Percentiles rank a stretch among this genome's conserved stretches.
Conservation (phyloP, 2,329 filamentous ascomycete genomes). For the Colletotrichum abscissum region DNA sequence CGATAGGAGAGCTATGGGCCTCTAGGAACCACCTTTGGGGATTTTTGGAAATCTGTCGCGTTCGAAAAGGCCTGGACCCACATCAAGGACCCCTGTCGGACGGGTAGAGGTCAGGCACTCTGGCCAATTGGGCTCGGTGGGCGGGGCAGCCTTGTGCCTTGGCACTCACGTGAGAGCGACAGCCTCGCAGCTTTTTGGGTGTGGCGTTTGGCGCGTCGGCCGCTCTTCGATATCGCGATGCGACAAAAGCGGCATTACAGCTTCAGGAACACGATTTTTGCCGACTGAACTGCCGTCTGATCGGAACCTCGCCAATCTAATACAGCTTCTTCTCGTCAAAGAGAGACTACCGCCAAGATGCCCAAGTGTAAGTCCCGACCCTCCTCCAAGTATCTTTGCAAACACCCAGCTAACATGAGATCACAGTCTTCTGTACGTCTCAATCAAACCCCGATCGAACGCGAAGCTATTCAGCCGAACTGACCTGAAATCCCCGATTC, state of each 20-base stretch:
- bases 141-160: conserved; percentile 14
- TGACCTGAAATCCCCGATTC: conserved; percentile 43
- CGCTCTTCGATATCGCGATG: conserved; percentile 12
- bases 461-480: conserved; percentile 28
- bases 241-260: conserved; percentile 11
- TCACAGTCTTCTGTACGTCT: conserved; percentile 70
- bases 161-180: not conserved
- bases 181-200: conserved; percentile 34
- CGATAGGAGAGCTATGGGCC: conserved; percentile 30
- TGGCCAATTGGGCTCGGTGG: conserved; percentile 8
- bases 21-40: conserved; percentile 29
- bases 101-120: not conserved
- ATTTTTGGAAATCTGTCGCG: conserved; percentile 39
- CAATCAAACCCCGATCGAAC: not conserved
- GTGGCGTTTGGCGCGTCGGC: conserved; percentile 11
- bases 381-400: not conserved
- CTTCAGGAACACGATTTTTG: conserved; percentile 18
- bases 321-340: not conserved
- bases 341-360: conserved; percentile 67
- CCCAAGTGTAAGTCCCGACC: conserved; percentile 81
- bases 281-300: not conserved
- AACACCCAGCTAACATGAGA: conserved; percentile 38
- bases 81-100: conserved; percentile 13
- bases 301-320: not conserved
- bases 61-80: conserved; percentile 35